Evolutionary conservation across 108 stramenopile species (phyloP).

Genomic region (Cyclotella atomus): DNA sequence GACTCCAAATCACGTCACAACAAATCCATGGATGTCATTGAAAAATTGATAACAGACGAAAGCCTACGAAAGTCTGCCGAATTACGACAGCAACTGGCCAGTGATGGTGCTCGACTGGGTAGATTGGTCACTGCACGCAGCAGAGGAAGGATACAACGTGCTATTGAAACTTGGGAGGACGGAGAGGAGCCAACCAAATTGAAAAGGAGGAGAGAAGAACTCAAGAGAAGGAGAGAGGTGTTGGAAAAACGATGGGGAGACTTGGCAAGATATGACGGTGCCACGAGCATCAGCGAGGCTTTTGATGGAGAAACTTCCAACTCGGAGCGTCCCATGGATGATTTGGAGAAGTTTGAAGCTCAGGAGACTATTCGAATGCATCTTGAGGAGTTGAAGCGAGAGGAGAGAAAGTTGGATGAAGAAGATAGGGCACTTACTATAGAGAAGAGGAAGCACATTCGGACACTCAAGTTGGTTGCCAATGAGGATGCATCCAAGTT

Average conservation of each 20-base stretch:
- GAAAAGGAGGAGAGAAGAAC: conserved; percentile 45
- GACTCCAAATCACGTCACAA: conserved; percentile 4
- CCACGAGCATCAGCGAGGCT: neutral
- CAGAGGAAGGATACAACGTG: conserved; percentile 29
- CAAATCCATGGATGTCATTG: conserved; percentile 48
- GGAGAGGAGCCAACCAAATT: conserved; percentile 68
- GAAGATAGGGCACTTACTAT: conserved; percentile 72
- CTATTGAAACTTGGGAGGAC: conserved; percentile 83
- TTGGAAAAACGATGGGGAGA: conserved; percentile 45
- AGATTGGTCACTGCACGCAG: conserved; percentile 63
- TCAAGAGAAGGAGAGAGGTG: conserved; percentile 46
- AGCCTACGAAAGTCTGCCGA: conserved; percentile 59
- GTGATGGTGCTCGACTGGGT: conserved; percentile 84
- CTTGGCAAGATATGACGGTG: neutral
- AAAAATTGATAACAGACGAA: conserved; percentile 63
- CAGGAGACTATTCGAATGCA: conserved; percentile 73
- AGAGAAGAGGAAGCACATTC: conserved; percentile 79
- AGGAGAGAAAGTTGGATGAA: conserved; percentile 62
- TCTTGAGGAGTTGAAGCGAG: conserved; percentile 52
- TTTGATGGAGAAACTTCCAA: neutral
- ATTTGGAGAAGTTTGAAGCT: conserved; percentile 56
- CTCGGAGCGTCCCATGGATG: conserved; percentile 13
- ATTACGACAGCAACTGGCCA: conserved; percentile 65
- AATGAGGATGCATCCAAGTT: conserved; percentile 87
- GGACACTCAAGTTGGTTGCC: conserved; percentile 77